Percentiles rank a stretch among this genome's conserved stretches.
These are phyloP conservation scores for Barnettozyma botsteinii DNA, from an alignment of 805 yeast genomes.

Conservation along the genomic window DNA sequence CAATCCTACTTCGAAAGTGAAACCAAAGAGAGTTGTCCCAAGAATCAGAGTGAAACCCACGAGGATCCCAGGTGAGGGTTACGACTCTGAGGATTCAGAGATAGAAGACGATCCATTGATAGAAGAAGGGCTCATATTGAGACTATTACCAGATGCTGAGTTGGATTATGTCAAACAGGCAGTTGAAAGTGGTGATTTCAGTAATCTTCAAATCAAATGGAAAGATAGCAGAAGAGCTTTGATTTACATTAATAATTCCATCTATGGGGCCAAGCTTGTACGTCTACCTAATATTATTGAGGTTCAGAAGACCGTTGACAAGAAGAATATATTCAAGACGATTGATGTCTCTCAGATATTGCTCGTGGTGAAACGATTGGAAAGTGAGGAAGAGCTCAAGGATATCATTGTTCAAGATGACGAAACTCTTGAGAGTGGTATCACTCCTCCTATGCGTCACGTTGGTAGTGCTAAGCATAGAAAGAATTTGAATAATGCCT, in stretches of 20 bases:
- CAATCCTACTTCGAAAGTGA: slow-evolving; percentile 5
- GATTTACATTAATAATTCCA: slow-evolving; percentile 58
- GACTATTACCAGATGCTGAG: slow-evolving; percentile 65
- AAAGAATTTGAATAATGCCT: slow-evolving; percentile 59
- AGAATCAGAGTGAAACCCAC: slow-evolving; percentile 50
- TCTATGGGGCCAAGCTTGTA: slow-evolving; percentile 80
- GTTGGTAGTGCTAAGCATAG: slow-evolving; percentile 67
- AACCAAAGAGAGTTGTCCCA: slow-evolving; percentile 23
- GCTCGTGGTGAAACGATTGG: slow-evolving; percentile 56
- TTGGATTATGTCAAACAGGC: slow-evolving; percentile 71
- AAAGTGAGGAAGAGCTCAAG: slow-evolving; percentile 42
- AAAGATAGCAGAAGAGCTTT: slow-evolving; percentile 76
- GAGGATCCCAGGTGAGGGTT: slow-evolving; percentile 88
- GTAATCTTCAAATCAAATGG: slow-evolving; percentile 74
- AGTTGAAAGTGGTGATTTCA: slow-evolving; percentile 69
- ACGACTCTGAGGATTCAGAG: slow-evolving; percentile 95
- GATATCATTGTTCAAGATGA: slow-evolving; percentile 31
- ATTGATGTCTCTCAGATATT: slow-evolving; percentile 83
- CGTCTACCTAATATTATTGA: slow-evolving; percentile 87
- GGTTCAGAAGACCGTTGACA: slow-evolving; percentile 81
- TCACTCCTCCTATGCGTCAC: slow-evolving; percentile 74
- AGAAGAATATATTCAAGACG: slow-evolving; percentile 81
- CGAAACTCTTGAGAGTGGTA: slow-evolving; percentile 53
- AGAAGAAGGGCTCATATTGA: slow-evolving; percentile 77
- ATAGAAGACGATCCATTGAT: slow-evolving; percentile 89